phyloP scores from a whole-genome alignment of 208 protist genomes.

The Trypanosoma cruzi region DNA sequence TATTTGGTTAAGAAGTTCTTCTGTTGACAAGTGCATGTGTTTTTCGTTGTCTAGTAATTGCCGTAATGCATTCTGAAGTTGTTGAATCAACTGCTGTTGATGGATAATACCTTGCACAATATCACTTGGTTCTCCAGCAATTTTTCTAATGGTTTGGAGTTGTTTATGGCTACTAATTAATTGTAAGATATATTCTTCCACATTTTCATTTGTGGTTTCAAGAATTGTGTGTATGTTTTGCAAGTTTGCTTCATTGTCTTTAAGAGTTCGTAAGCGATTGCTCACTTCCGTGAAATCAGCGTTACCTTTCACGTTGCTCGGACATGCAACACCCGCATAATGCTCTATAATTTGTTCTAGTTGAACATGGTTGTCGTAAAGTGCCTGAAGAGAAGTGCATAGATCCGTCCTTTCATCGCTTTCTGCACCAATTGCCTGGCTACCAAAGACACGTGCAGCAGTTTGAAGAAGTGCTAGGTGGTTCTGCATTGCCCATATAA shows the following conservation, averaged over 20 bases:
- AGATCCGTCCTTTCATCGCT: conserved; percentile 6
- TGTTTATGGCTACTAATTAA: conserved; percentile 2
- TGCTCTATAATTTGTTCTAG: conserved; percentile 24
- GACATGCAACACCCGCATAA: not conserved
- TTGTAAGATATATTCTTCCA: conserved; percentile 5
- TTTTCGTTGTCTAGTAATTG: not conserved
- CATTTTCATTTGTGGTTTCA: conserved; percentile 9
- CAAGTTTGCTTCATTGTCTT: conserved; percentile 1
- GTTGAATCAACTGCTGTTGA: conserved; percentile 6
- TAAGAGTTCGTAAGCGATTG: not conserved
- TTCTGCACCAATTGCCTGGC: conserved; percentile 3
- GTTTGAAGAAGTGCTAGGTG: conserved; percentile 32
- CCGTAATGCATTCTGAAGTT: not conserved
- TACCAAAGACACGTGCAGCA: conserved; percentile 26
- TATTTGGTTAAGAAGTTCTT: conserved; percentile 19
- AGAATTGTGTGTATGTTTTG: conserved; percentile 19
- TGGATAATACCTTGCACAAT: conserved; percentile 1
- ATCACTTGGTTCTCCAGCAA: not conserved
- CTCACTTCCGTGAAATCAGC: conserved; percentile 12
- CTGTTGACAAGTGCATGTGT: conserved; percentile 11
- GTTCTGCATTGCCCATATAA: conserved; percentile 32
- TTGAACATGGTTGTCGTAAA: conserved; percentile 11
- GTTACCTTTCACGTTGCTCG: not conserved
- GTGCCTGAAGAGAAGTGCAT: conserved; percentile 11
- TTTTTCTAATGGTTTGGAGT: conserved; percentile 6